Percentiles rank a stretch among this genome's conserved stretches.
phyloP scores from a whole-genome alignment of 306 rosid genomes.

The Vigna radiata region DNA sequence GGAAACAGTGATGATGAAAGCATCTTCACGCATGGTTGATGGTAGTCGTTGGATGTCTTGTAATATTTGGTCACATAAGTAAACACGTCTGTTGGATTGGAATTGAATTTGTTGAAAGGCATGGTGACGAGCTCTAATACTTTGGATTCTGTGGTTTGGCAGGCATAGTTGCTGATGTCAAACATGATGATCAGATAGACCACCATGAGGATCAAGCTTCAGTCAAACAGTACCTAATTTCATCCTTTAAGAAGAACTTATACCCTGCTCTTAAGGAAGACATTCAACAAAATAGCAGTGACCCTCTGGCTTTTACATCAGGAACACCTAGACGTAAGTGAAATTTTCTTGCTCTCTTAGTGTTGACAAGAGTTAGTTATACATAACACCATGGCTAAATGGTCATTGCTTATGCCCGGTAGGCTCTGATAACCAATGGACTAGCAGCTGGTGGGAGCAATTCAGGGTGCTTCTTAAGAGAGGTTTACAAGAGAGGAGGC shows the following conservation, averaged over 20 bases:
- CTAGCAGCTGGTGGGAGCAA: conserved; percentile 83
- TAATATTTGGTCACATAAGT: conserved; percentile 3
- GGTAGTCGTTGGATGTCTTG: conserved; percentile 2
- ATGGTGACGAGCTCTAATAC: conserved; percentile 13
- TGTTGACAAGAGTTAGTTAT: not conserved
- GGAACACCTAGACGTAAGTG: conserved; percentile 63
- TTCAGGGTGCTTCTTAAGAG: conserved; percentile 78
- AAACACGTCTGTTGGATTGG: not conserved
- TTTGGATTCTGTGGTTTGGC: conserved; percentile 18
- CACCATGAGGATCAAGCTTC: conserved; percentile 70
- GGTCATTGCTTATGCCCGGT: not conserved
- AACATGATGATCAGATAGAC: conserved; percentile 64
- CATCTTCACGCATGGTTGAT: conserved; percentile 27
- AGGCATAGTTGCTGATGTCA: conserved; percentile 81
- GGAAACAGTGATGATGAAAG: conserved; percentile 1
- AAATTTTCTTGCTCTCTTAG: conserved; percentile 15
- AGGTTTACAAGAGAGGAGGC: conserved; percentile 81
- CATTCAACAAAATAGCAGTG: conserved; percentile 53
- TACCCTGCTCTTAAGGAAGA: conserved; percentile 75
- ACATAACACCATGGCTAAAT: conserved; percentile 24
- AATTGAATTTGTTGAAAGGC: not conserved
- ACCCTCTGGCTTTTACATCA: conserved; percentile 40
- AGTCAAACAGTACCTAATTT: conserved; percentile 69
- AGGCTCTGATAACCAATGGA: conserved; percentile 72
- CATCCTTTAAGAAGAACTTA: conserved; percentile 70